phyloP scores from a whole-genome alignment of 768 basidiomycete species.

The Crepidotus variabilis region DNA sequence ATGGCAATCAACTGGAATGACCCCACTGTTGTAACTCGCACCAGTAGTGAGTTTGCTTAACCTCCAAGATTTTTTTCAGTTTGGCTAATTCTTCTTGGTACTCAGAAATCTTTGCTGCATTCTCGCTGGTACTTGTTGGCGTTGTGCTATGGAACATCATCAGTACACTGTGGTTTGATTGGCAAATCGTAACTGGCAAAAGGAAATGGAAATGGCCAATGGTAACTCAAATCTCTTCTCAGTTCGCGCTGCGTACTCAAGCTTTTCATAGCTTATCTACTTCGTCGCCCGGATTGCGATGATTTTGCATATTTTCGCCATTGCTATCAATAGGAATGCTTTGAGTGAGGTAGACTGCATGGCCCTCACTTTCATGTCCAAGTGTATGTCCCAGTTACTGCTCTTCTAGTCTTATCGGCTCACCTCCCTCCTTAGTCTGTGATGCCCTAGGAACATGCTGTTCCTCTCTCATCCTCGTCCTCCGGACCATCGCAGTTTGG shows the following conservation, averaged over 20 bases:
- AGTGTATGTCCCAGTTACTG: constrained; percentile 16
- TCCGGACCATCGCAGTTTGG: constrained; percentile 32
- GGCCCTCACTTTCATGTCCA: constrained; percentile 28
- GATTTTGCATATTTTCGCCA: constrained; percentile 28
- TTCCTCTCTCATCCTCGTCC: constrained; percentile 28
- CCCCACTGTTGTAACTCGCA: constrained; percentile 23
- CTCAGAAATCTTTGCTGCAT: constrained; percentile 27
- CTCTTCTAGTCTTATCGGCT: not conserved
- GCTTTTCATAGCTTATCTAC: constrained; percentile 22
- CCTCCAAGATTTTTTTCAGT: not conserved
- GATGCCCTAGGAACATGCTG: constrained; percentile 29
- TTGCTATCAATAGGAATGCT: constrained; percentile 30
- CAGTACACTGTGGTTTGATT: constrained; percentile 26
- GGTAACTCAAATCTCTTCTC: constrained; percentile 12
- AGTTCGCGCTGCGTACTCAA: not conserved
- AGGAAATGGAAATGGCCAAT: constrained; percentile 31
- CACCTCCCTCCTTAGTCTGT: constrained; percentile 19
- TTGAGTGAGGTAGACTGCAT: constrained; percentile 29
- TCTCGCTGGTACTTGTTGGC: constrained; percentile 26
- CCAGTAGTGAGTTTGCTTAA: constrained; percentile 20
- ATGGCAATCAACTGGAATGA: constrained; percentile 26
- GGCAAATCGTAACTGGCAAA: constrained; percentile 26
- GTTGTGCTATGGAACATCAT: constrained; percentile 29
- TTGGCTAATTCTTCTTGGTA: not conserved
- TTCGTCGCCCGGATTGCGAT: constrained; percentile 28